These are phyloP conservation scores for Calonectria honghensis DNA, from an alignment of 2,329 filamentous ascomycete genomes.

Conservation along the genomic window DNA sequence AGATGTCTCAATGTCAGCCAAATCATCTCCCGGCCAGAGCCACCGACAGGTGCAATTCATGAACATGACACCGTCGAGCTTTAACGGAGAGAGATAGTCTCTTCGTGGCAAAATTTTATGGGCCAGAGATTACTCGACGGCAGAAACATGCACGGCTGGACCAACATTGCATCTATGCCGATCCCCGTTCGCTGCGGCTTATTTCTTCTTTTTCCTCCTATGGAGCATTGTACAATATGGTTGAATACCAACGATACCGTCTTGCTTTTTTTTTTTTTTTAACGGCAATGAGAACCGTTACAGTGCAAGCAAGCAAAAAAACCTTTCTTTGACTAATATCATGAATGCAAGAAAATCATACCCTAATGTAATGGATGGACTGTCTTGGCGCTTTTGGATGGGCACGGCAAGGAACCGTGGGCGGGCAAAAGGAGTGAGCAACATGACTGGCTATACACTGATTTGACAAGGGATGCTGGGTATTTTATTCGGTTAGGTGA, in stretches of 20 bases:
- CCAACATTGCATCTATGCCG: constrained; percentile 43
- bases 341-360: constrained; percentile 54
- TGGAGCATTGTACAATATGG: constrained; percentile 51
- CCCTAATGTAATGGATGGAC: constrained; percentile 57
- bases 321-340: constrained; percentile 43
- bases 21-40: constrained; percentile 59
- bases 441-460: constrained; percentile 31
- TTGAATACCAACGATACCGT: constrained; percentile 34
- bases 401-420: constrained; percentile 40
- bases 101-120: background rate
- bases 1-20: constrained; percentile 62
- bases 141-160: constrained; percentile 17
- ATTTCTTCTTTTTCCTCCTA: constrained; percentile 23
- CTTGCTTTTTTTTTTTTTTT: constrained; percentile 23
- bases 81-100: constrained; percentile 51
- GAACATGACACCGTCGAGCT: constrained; percentile 59
- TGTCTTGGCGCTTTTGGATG: constrained; percentile 51
- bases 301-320: constrained; percentile 38
- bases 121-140: constrained; percentile 8
- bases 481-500: constrained; percentile 14
- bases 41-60: constrained; percentile 59
- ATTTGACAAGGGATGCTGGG: constrained; percentile 21
- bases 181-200: constrained; percentile 33
- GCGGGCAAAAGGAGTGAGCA: constrained; percentile 27
- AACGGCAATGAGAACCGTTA: constrained; percentile 36